phyloP scores from a whole-genome alignment of 1,284 basidiomycete genomes.

The Tilletia horrida region DNA sequence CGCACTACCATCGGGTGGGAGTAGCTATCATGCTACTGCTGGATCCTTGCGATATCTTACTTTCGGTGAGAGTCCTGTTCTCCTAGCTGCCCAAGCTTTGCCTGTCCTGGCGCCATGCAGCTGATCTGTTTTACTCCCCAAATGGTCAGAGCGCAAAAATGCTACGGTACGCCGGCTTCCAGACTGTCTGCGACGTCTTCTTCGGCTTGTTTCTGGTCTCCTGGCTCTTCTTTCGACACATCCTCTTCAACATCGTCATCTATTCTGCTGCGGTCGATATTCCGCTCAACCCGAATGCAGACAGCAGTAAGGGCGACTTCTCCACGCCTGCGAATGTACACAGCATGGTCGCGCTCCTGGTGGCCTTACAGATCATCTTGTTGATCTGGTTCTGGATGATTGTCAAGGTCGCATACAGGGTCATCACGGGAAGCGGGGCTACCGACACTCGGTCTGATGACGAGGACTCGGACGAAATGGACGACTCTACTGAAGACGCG shows the following conservation, averaged over 20 bases:
- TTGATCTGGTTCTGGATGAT: slow-evolving; percentile 83
- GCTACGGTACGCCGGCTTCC: slow-evolving; percentile 74
- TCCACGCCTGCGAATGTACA: neutral
- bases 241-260: slow-evolving; percentile 41
- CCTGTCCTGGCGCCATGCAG: neutral
- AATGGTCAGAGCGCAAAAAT: slow-evolving; percentile 69
- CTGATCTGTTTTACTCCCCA: neutral
- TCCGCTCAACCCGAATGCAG: neutral
- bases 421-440: slow-evolving; percentile 72
- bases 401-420: slow-evolving; percentile 73
- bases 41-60: slow-evolving; percentile 87
- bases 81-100: neutral
- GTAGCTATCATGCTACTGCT: slow-evolving; percentile 83
- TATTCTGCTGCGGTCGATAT: slow-evolving; percentile 33
- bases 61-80: slow-evolving; percentile 67
- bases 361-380: slow-evolving; percentile 64
- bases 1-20: slow-evolving; percentile 82
- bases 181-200: slow-evolving; percentile 68
- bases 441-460: slow-evolving; percentile 62
- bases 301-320: neutral
- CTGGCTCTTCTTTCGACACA: slow-evolving; percentile 48
- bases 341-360: slow-evolving; percentile 33
- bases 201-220: slow-evolving; percentile 67
- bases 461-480: slow-evolving; percentile 7
- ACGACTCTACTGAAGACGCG: neutral